Base-by-base conservation (phyloP, 768 basidiomycete species). In the Boletus edulis region DNA sequence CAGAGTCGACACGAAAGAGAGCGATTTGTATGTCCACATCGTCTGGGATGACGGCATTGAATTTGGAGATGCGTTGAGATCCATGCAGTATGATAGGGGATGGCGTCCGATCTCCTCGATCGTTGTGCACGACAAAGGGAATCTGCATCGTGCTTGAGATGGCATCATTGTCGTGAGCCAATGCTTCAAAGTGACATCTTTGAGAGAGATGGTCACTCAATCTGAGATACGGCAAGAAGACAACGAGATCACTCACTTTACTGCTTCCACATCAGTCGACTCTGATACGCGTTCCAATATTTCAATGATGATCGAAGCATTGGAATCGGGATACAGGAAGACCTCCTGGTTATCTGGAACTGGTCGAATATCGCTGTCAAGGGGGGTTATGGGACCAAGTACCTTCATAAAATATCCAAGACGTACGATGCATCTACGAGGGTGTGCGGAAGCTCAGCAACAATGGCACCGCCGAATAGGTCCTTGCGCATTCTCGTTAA, bases 291-390 rank as follows among this genome's bases (percentile, higher is more conserved):
- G 77, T 68, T 92, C 71, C 13, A 98, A 74, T 22, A 97, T 81
- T 67, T 99, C 97, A 27, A 97, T 72, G 47, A 98, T 81, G 58
- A 95, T 79, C 65, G 88, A 93, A 61, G 85, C 75, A 46, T 78
- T 78, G 6, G 85, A 88, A 46, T 82, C 71, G 7, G 81, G 81
- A 51, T 85, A 86, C 52, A 97, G 68, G 72, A 93, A 89, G 40
- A 97, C 96, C 67, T 98, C 97, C 71, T 99, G 96, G 5, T 84
- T 93, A 67, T 98, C 89, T 14, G 97, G 95, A 13, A 99, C 78
- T 72, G 98, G 91, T 51, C 96, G 91, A 7, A 86, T 55, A 47
- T 78, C 73, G 55, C 86, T 87, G 64, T 50, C 34, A 38, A 38
- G 9, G 20, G 20, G n/a, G 20, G 39, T 59, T 37, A 49, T 5